Evolutionary conservation across 2,329 filamentous ascomycete species (phyloP).

Genomic region (Trichocomaceae sp.): DNA sequence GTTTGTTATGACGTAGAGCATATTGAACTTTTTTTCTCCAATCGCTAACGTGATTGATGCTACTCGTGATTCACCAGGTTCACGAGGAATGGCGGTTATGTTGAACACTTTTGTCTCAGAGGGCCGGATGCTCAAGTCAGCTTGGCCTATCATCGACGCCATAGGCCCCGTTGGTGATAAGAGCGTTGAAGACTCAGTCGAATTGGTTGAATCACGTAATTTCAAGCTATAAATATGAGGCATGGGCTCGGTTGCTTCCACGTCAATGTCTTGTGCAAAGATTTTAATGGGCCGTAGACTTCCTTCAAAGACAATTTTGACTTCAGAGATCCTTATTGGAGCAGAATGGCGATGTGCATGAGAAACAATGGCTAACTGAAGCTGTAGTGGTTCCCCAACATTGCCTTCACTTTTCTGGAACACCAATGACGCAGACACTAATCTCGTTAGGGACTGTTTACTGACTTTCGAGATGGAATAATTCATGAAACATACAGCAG

Average conservation of each 20-base stretch:
- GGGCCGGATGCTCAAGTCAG: conserved; percentile 60
- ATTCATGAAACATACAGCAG: conserved; percentile 32
- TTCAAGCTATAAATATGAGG: conserved; percentile 27
- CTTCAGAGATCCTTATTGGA: conserved; percentile 43
- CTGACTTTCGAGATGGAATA: background rate
- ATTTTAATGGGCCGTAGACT: conserved; percentile 39
- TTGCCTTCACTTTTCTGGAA: conserved; percentile 51
- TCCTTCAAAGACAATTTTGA: conserved; percentile 50
- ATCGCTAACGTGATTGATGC: conserved; percentile 58
- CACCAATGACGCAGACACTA: conserved; percentile 46
- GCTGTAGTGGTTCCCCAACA: conserved; percentile 52
- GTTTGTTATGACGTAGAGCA: conserved; percentile 57
- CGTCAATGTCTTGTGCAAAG: conserved; percentile 26
- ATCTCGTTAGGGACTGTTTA: conserved; percentile 16
- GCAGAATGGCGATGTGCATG: conserved; percentile 39
- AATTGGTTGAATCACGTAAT: conserved; percentile 29
- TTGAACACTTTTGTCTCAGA: conserved; percentile 65
- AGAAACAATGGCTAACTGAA: conserved; percentile 50
- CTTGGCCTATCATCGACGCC: conserved; percentile 47
- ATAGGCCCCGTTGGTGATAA: conserved; percentile 31
- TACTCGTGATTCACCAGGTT: conserved; percentile 70
- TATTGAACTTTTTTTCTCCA: conserved; percentile 57
- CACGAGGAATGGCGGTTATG: conserved; percentile 66
- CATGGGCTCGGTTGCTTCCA: conserved; percentile 18
- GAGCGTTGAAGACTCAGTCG: conserved; percentile 22